Percentiles rank a stretch among this genome's conserved stretches.
Conservation (phyloP, 305 asterid species). For the Solanum hybrid region DNA sequence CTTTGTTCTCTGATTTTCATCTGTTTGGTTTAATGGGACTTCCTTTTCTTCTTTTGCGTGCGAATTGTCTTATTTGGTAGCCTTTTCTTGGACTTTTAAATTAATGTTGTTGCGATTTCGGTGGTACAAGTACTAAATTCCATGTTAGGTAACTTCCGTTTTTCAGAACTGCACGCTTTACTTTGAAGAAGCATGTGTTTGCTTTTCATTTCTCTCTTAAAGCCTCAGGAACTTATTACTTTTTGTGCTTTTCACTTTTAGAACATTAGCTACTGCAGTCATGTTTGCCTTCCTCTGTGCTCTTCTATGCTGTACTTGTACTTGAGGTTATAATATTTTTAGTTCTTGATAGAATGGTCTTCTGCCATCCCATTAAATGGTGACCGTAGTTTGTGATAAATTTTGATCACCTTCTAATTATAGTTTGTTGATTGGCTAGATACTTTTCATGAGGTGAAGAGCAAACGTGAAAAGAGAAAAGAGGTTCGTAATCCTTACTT, state of each 20-base stretch:
- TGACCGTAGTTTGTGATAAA: conserved; percentile 2
- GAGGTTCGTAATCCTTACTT: conserved; percentile 47
- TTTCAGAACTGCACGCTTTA: background rate
- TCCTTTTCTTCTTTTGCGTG: background rate
- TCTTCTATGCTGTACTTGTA: background rate
- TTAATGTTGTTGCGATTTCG: background rate
- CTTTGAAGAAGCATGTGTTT: background rate
- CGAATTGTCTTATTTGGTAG: background rate
- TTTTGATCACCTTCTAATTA: conserved; percentile 11
- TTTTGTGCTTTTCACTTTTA: background rate
- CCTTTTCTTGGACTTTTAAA: background rate
- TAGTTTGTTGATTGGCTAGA: conserved; percentile 32
- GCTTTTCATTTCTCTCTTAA: background rate
- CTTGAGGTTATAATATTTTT: background rate
- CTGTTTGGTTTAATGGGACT: background rate
- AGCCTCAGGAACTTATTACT: background rate
- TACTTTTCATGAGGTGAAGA: conserved; percentile 93
- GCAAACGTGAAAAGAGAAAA: conserved; percentile 91
- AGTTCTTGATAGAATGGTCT: background rate
- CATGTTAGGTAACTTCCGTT: background rate
- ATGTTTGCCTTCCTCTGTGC: background rate
- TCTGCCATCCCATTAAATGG: background rate
- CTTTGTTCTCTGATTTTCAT: background rate
- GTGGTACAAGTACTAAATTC: background rate
- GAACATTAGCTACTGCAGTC: background rate